phyloP scores from a whole-genome alignment of 1,139 yeast genomes.

The Candida tropicalis region DNA sequence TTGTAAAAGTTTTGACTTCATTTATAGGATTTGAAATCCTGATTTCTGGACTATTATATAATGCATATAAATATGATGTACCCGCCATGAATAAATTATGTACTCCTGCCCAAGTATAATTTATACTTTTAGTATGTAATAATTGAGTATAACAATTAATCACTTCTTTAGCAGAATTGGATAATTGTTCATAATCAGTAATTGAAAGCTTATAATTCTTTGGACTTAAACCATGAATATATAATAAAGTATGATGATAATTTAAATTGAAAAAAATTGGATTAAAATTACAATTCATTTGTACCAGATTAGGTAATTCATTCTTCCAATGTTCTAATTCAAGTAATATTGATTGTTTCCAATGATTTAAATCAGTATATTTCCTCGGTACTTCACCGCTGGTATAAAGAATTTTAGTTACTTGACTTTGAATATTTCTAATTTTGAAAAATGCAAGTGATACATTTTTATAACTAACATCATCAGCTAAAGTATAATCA shows the following conservation, averaged over 20 bases:
- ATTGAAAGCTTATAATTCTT: conserved; percentile 56
- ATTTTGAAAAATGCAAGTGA: conserved; percentile 67
- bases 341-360: conserved; percentile 56
- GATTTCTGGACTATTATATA: conserved; percentile 65
- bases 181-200: conserved; percentile 58
- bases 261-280: conserved; percentile 70
- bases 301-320: conserved; percentile 56
- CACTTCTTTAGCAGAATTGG: conserved; percentile 66
- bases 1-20: conserved; percentile 57
- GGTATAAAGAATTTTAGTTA: conserved; percentile 72
- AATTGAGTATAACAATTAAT: conserved; percentile 64
- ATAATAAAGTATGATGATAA: conserved; percentile 72
- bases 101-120: conserved; percentile 93
- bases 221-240: conserved; percentile 79
- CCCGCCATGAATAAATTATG: conserved; percentile 90
- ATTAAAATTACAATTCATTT: conserved; percentile 78
- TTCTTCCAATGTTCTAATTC: conserved; percentile 64
- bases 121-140: conserved; percentile 57
- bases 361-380: conserved; percentile 54
- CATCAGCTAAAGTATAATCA: conserved; percentile 30
- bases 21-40: conserved; percentile 48
- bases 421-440: conserved; percentile 75
- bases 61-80: conserved; percentile 74
- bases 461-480: conserved; percentile 63
- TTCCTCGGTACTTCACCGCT: conserved; percentile 69